Evolutionary conservation across 2,329 filamentous ascomycete species (phyloP), one percentile per base, ranked within the genome.

Genomic region (Verticillium longisporum): DNA sequence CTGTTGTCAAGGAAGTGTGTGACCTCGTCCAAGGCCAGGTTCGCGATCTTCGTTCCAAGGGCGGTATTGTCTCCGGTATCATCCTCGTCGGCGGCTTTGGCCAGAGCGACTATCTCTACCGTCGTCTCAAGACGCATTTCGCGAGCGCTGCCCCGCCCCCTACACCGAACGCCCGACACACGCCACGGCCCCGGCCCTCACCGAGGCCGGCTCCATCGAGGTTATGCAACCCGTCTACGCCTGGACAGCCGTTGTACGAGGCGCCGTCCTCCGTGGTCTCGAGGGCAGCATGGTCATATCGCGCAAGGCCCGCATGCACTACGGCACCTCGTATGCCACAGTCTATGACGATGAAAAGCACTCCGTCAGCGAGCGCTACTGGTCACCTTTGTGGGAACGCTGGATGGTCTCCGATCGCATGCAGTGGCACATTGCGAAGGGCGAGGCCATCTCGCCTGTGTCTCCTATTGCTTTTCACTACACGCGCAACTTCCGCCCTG

Each of bases 371-470:
- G 90, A 92, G 72, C 78, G 89, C 58, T 93, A 93, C 70, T 93
- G 89, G 89, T 89, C 86, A 66, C 89, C 88, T 6, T 72, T 92
- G 31, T 92, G 89, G 89, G 89, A 92, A 75, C 76, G 89, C 57
- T 92, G 88, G 89, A 92, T 92, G 89, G 89, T 93, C 6, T 87
- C 83, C 55, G 88, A 93, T 72, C 82, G 90, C 56, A 92, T 94
- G 89, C 88, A 92, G 74, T 93, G 90, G 90, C 89, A 92, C 73
- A 91, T 92, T 70, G 84, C 86, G 63, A 92, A 91, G 82, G 89
- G 88, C 61, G 89, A 91, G 66, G 84, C 89, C 41, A 83, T 93
- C 41, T 92, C 88, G 7, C 87, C 90, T n/a, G 78, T 86, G 1
- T 81, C 84, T 1, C 90, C 90, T 0, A 88, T 93, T 62, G 89